A percentile compares a stretch with the other conserved stretches of the same genome.
Evolutionary conservation across 2,329 filamentous ascomycete genomes (phyloP).

Genomic region (Monilinia aucupariae): DNA sequence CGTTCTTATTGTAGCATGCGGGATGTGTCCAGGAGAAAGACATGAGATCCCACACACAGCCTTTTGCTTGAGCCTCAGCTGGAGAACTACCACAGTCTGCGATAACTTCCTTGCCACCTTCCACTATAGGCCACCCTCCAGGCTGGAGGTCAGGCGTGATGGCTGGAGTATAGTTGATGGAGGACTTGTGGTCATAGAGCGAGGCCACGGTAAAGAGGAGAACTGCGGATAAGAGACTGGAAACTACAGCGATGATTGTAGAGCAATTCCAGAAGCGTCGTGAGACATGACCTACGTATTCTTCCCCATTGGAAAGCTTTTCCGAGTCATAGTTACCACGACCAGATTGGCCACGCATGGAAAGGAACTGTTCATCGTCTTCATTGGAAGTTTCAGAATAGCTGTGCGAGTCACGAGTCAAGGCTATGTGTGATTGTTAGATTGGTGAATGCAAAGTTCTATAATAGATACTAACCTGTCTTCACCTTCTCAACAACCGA

Average conservation of each 20-base stretch:
- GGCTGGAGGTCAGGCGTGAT: neutral
- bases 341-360: neutral
- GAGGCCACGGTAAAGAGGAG: neutral
- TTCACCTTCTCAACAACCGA: neutral
- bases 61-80: slow-evolving; percentile 7
- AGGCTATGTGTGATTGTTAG: neutral
- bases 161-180: neutral
- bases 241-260: neutral
- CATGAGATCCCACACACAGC: slow-evolving; percentile 17
- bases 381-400: neutral
- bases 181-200: neutral
- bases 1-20: slow-evolving; percentile 9
- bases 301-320: neutral
- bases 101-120: neutral
- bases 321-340: neutral
- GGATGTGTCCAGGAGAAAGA: slow-evolving; percentile 12
- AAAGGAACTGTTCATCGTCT: neutral
- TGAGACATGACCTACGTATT: neutral
- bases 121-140: neutral
- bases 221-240: neutral
- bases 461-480: neutral
- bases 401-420: neutral
- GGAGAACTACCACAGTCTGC: slow-evolving; percentile 13
- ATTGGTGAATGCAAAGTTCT: neutral
- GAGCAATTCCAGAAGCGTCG: neutral